phyloP scores from a whole-genome alignment of 2,329 filamentous ascomycete genomes.

The Chaetomium globosum region DNA sequence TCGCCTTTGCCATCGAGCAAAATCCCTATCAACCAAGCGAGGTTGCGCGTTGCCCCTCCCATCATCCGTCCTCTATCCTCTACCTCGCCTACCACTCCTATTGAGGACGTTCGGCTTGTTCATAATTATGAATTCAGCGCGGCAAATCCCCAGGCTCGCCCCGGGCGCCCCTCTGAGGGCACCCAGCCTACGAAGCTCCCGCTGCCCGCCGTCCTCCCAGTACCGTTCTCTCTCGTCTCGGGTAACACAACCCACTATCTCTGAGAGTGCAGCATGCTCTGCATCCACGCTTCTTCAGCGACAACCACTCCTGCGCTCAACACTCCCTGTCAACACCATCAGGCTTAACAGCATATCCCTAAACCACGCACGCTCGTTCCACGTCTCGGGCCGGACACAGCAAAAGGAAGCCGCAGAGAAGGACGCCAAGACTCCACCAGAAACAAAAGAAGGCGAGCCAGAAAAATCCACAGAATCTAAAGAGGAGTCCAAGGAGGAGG shows the following conservation, averaged over 20 bases:
- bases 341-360: conserved; percentile 40
- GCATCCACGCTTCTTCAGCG: conserved; percentile 38
- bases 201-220: conserved; percentile 27
- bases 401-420: conserved; percentile 36
- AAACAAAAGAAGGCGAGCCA: conserved; percentile 37
- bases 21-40: conserved; percentile 22
- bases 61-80: conserved; percentile 12
- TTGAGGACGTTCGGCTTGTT: conserved; percentile 23
- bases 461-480: conserved; percentile 40
- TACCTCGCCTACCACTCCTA: conserved; percentile 15
- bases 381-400: conserved; percentile 42
- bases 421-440: conserved; percentile 29
- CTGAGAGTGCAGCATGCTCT: conserved; percentile 38
- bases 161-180: conserved; percentile 33
- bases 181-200: conserved; percentile 30
- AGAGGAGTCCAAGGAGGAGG: conserved; percentile 40
- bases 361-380: conserved; percentile 44
- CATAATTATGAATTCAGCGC: conserved; percentile 35
- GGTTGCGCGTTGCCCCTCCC: conserved; percentile 11
- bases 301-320: conserved; percentile 50
- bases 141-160: conserved; percentile 34
- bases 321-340: conserved; percentile 49
- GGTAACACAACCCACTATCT: conserved; percentile 37
- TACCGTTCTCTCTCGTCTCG: conserved; percentile 32
- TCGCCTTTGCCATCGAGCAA: conserved; percentile 25